Percentiles rank a stretch among this genome's conserved stretches.
phyloP scores from a whole-genome alignment of 345 rosid genomes.

The Acer campestre region DNA sequence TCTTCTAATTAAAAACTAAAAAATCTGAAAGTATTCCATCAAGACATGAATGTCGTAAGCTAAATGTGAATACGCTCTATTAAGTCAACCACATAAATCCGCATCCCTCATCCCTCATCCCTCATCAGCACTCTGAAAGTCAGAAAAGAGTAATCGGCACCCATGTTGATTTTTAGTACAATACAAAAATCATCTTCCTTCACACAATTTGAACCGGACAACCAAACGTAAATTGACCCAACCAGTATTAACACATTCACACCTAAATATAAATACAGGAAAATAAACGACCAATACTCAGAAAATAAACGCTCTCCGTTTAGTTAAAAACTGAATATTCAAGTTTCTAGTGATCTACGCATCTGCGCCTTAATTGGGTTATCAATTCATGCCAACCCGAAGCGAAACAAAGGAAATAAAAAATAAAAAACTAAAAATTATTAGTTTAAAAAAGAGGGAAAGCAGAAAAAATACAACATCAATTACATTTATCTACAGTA shows the following conservation, averaged over 20 bases:
- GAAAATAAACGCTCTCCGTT: constrained; percentile 13
- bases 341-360: neutral
- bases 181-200: constrained; percentile 12
- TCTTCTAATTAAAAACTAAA: neutral
- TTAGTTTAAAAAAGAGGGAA: neutral
- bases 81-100: constrained; percentile 5
- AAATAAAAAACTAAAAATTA: neutral
- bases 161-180: constrained; percentile 35
- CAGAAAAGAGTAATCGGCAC: constrained; percentile 28
- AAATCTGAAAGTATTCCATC: neutral
- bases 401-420: neutral
- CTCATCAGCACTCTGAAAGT: constrained; percentile 13
- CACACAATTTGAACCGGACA: constrained; percentile 16
- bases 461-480: neutral
- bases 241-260: constrained; percentile 27
- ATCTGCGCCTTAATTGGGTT: neutral
- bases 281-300: constrained; percentile 14
- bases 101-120: neutral
- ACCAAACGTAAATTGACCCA: constrained; percentile 1
- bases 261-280: neutral
- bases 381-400: constrained; percentile 10
- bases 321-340: neutral
- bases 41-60: neutral
- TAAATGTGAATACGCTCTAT: neutral
- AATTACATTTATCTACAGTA: neutral